These are phyloP conservation scores for Mycosphaerella sp. DNA, from an alignment of 2,329 filamentous ascomycete genomes.

Conservation along the genomic window DNA sequence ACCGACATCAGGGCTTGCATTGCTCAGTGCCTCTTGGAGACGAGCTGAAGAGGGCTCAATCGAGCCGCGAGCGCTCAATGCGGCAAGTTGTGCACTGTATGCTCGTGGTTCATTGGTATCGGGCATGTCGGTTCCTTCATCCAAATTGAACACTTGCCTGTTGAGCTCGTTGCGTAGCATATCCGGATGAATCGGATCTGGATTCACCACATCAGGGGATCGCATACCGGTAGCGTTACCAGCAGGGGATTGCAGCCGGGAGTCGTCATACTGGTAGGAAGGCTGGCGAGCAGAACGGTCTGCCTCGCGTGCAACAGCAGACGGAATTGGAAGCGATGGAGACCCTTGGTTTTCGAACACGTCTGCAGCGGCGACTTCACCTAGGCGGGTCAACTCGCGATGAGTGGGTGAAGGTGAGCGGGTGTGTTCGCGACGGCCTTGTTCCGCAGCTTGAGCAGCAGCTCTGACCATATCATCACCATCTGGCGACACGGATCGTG, in stretches of 20 bases:
- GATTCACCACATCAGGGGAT: conserved; percentile 4
- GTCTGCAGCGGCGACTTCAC: conserved; percentile 3
- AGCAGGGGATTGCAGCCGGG: conserved; percentile 3
- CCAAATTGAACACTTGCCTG: background rate
- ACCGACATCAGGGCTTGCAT: conserved; percentile 6
- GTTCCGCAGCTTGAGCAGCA: conserved; percentile 3
- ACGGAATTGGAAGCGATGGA: background rate
- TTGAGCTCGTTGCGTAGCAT: conserved; percentile 4
- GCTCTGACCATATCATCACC: conserved; percentile 4
- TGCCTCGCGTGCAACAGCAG: conserved; percentile 1
- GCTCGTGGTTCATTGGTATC: conserved; percentile 4
- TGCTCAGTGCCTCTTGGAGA: conserved; percentile 1
- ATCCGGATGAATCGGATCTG: conserved; percentile 3
- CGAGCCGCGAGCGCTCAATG: conserved; percentile 4
- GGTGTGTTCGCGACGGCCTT: conserved; percentile 1
- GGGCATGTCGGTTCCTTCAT: conserved; percentile 8
- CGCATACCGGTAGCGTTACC: conserved; percentile 9
- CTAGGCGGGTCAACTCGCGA: conserved; percentile 4
- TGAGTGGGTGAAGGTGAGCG: conserved; percentile 6
- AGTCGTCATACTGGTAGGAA: background rate
- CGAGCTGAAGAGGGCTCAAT: conserved; percentile 3
- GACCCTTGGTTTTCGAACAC: conserved; percentile 5
- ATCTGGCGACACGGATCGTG: conserved; percentile 3
- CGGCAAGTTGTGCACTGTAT: conserved; percentile 9
- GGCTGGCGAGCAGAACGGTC: background rate